phyloP scores from a whole-genome alignment of 2,329 filamentous ascomycete species.

The Leptographium procerum region DNA sequence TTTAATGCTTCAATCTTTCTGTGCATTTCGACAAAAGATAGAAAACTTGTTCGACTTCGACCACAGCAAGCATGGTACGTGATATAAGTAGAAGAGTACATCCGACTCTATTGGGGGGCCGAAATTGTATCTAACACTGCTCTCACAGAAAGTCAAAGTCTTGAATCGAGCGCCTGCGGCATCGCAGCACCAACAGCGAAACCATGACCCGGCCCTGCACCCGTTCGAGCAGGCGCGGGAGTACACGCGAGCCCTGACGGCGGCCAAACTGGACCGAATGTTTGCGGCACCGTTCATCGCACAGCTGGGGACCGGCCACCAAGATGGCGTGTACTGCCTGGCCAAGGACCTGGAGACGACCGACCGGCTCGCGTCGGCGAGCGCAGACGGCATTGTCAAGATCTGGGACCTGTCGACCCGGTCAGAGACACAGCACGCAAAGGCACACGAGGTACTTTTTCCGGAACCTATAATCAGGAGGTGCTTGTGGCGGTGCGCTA shows the following conservation, averaged over 20 bases:
- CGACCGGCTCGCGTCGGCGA: slow-evolving; percentile 68
- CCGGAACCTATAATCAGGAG: no score
- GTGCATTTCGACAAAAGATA: background rate
- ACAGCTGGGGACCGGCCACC: slow-evolving; percentile 80
- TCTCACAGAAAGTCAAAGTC: slow-evolving; percentile 12
- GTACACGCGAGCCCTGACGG: slow-evolving; percentile 60
- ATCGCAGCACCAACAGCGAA: slow-evolving; percentile 13
- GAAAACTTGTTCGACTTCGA: background rate
- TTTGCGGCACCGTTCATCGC: slow-evolving; percentile 60
- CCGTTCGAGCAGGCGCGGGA: slow-evolving; percentile 86
- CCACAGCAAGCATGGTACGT: slow-evolving; percentile 2
- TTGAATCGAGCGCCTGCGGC: slow-evolving; percentile 10
- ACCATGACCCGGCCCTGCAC: slow-evolving; percentile 64
- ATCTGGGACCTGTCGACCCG: slow-evolving; percentile 49
- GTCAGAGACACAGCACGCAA: slow-evolving; percentile 60
- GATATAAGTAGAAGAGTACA: no score
- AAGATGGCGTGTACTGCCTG: slow-evolving; percentile 78
- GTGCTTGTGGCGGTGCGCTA: background rate
- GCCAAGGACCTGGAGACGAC: slow-evolving; percentile 69
- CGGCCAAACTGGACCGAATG: slow-evolving; percentile 88
- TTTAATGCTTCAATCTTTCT: background rate
- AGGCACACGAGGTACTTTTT: slow-evolving; percentile 56
- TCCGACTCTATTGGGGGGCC: no score
- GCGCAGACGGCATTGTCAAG: slow-evolving; percentile 88
- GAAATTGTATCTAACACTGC: background rate